Percentiles rank a stretch among this genome's conserved stretches.
Conservation (phyloP, 768 basidiomycete genomes). For the Tulasnella sp. region DNA sequence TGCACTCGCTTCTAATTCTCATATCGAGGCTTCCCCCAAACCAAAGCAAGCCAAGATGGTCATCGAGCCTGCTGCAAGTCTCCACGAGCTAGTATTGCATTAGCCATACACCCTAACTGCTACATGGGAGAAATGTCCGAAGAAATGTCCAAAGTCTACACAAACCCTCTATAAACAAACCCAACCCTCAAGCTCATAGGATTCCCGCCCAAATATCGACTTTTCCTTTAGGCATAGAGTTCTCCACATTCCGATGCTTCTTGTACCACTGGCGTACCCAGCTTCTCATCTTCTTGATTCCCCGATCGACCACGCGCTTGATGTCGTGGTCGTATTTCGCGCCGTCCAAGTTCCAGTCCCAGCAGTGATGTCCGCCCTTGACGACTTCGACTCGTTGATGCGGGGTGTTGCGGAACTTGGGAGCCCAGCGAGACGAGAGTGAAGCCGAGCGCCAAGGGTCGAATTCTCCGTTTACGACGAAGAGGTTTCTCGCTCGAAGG, state of each 20-base stretch:
- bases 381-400: background rate
- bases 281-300: background rate
- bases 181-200: background rate
- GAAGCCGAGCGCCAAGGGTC: constrained; percentile 21
- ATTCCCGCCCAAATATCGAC: background rate
- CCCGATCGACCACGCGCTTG: background rate
- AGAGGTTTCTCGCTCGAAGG: background rate
- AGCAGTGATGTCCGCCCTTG: constrained; percentile 12
- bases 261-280: constrained; percentile 14
- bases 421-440: constrained; percentile 11
- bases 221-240: background rate
- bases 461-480: constrained; percentile 17
- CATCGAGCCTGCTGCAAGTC: too few relatives aligned
- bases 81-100: too few relatives aligned
- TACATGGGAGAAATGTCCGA: too few relatives aligned
- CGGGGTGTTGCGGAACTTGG: background rate
- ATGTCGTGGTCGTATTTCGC: constrained; percentile 2
- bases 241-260: background rate
- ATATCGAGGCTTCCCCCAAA: too few relatives aligned
- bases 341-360: constrained; percentile 9
- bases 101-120: too few relatives aligned
- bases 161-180: too few relatives aligned
- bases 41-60: too few relatives aligned
- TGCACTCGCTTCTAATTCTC: too few relatives aligned
- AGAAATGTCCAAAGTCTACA: too few relatives aligned